These are phyloP conservation scores for Vaccinium macrocarpon DNA, from an alignment of 148 eudicot genomes.

Conservation along the genomic window DNA sequence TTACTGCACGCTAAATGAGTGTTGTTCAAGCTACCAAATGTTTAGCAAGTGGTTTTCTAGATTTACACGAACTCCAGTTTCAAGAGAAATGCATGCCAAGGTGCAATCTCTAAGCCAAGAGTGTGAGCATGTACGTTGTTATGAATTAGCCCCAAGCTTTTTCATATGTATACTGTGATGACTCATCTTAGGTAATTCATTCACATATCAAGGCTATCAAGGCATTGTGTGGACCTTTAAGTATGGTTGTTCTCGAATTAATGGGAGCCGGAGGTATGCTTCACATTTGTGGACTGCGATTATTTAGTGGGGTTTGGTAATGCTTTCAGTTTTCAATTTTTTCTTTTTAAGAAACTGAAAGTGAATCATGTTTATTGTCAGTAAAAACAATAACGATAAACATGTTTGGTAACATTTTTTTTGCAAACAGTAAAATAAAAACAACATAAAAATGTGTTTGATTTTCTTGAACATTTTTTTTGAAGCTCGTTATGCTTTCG, in stretches of 20 bases:
- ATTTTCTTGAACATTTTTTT: too few relatives aligned
- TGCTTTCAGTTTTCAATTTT: too few relatives aligned
- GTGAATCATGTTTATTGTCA: too few relatives aligned
- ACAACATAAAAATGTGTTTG: too few relatives aligned
- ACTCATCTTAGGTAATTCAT: neutral
- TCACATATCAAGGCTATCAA: neutral
- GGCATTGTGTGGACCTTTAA: neutral
- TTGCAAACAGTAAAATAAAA: too few relatives aligned
- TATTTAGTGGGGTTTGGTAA: too few relatives aligned
- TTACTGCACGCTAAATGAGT: neutral
- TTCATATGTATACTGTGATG: neutral
- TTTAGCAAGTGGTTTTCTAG: neutral
- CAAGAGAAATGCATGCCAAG: neutral
- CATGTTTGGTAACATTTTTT: too few relatives aligned
- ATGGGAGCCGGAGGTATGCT: neutral
- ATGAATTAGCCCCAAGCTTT: neutral
- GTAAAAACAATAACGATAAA: too few relatives aligned
- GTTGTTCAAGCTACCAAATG: neutral
- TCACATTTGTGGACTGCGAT: neutral
- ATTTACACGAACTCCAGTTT: neutral
- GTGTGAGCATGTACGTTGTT: neutral
- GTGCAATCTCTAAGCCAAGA: neutral
- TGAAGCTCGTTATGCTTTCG: too few relatives aligned
- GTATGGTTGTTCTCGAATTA: neutral
- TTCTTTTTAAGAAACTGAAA: too few relatives aligned